Base-by-base conservation (phyloP, 805 yeast genomes). In the Candida argentea region DNA sequence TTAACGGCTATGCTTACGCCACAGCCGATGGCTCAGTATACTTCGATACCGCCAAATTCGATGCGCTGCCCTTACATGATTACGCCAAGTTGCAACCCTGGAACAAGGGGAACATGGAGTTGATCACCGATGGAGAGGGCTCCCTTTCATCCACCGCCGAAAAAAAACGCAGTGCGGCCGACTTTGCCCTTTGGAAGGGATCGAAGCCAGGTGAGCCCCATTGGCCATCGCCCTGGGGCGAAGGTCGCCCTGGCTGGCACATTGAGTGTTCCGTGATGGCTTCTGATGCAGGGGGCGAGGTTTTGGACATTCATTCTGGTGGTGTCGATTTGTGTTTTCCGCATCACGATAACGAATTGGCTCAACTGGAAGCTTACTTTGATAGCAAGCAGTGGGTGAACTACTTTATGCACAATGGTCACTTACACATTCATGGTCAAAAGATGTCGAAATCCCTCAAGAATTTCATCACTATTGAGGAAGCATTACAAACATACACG, bases 261-360 rank as follows among this genome's bases (percentile, higher is more conserved):
- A 91, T 91, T 52, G 98, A 91, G 59, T 91, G 98, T 68, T 86
- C 96, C 6, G 98, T 91, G 13, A 91, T 91, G 98, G 97, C 97
- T 2, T 70, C 86, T 29, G 94, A 86, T 41, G 69, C 87, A 26
- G 67, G 82, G 21, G 97, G 97, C 4, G 56, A 70, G 13, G 66
- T 67, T 34, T 81, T 91, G 69, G 98, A 91, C 55, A 84, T 91
- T 40, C 98, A 91, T 52, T 77, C 94, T 11, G 98, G 98, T 33
- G 98, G 98, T 39, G 75, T 91, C 30, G 98, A 91, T 59, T 69
- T 91, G 46, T 95, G 97, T 13, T 91, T 91, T 64, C 99, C 99
- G 3, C 99, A 91, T 54, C 99, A 91, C 57, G 99, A 91, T 55
- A 91, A 91, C 48, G 99, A 91, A 60, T 65, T 91, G 38, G 99